phyloP scores from a whole-genome alignment of 306 rosid genomes.

The Quercus alba region DNA sequence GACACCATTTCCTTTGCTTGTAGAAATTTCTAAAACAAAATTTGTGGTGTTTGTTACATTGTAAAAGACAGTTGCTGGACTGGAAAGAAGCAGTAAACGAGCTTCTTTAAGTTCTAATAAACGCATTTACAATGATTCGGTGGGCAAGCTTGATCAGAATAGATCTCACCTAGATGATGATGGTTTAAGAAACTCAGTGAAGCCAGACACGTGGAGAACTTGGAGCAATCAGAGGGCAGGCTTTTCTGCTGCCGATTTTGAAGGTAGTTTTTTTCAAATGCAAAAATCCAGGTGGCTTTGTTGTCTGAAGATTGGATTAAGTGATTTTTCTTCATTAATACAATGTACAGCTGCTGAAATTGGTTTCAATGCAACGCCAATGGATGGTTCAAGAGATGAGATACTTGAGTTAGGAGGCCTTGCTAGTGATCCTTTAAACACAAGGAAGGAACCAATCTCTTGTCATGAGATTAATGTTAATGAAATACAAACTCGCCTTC shows the following conservation, averaged over 20 bases:
- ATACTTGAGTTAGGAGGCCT: slow-evolving; percentile 24
- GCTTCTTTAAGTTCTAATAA: slow-evolving; percentile 35
- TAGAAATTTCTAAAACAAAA: slow-evolving; percentile 36
- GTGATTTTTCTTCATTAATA: slow-evolving; percentile 24
- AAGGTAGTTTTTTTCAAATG: slow-evolving; percentile 45
- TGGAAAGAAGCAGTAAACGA: slow-evolving; percentile 31
- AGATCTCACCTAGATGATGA: slow-evolving; percentile 32
- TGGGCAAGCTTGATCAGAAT: slow-evolving; percentile 30
- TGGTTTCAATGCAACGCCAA: slow-evolving; percentile 25
- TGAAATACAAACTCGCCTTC: slow-evolving; percentile 53
- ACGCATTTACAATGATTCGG: slow-evolving; percentile 23
- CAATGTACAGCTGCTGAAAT: slow-evolving; percentile 57
- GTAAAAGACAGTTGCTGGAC: slow-evolving; percentile 57
- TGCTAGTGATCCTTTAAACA: slow-evolving; percentile 11
- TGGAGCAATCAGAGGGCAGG: slow-evolving; percentile 72
- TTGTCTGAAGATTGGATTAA: slow-evolving; percentile 7
- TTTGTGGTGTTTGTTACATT: slow-evolving; percentile 41
- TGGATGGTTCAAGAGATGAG: slow-evolving; percentile 33
- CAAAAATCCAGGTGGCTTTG: not conserved
- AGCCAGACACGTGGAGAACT: slow-evolving; percentile 59
- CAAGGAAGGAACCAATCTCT: slow-evolving; percentile 31
- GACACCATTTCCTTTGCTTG: slow-evolving; percentile 12
- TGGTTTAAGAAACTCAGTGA: slow-evolving; percentile 28
- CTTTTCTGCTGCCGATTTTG: slow-evolving; percentile 38
- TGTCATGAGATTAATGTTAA: slow-evolving; percentile 22